Evolutionary conservation across 139 green algal genomes (phyloP), one percentile per base, ranked within the genome.

Genomic region (Chlorella sorokiniana): DNA sequence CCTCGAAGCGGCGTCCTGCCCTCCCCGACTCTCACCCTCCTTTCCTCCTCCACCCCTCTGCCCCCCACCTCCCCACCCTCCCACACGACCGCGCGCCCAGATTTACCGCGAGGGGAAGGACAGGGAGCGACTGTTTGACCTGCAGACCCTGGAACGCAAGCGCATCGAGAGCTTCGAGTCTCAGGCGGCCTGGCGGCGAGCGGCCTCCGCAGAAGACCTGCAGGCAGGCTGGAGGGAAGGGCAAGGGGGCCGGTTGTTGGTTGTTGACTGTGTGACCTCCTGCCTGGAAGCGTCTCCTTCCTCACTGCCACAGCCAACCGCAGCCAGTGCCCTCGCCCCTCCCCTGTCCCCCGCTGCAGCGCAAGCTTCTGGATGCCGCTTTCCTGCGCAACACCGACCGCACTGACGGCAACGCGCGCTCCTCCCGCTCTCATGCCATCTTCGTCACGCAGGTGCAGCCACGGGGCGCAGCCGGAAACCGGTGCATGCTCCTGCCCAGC

Each of bases 81-180:
- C 48, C 16, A 16, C 48, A n/a, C n/a, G n/a, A n/a, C n/a, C n/a
- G n/a, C n/a, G n/a, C n/a, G n/a, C 48, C 16, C 35, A 81, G 62
- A 86, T 86, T n/a, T 86, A 81, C 61, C 61, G 73, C 1, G 56
- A 83, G 45, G 74, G 69, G 20, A 69, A 63, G 44, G 52, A 79
- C 73, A 64, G 65, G 71, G 73, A 79, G 73, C 73, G 54, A 7
- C 54, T 79, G 73, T 68, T 79, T 35, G 73, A 79, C 73, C 73
- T 79, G 73, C 73, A 69, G 38, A 69, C 51, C 4, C 54, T 68
- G 37, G 73, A 78, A 31, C 71, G 71, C 31, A 63, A 64, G 71
- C 71, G 71, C 71, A 78, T 78, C 71, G 71, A 64, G 31, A 51
- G 48, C 71, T 78, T 78, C 27, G 71, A 78, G 71, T 6, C 11